phyloP scores from a whole-genome alignment of 2,329 filamentous ascomycete species.

The Aspergillus hortae region DNA sequence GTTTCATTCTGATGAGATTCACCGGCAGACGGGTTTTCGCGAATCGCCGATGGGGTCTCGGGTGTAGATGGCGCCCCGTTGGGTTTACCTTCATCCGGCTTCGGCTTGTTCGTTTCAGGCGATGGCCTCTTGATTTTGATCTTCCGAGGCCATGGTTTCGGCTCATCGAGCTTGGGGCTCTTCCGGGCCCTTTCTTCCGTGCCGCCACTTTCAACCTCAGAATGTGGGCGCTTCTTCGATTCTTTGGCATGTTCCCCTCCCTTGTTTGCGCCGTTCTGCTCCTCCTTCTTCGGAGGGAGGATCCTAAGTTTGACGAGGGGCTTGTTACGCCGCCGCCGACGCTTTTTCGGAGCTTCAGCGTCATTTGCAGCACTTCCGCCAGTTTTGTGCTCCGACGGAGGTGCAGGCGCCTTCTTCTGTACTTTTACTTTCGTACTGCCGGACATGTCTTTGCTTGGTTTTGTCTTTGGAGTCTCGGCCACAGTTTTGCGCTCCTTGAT shows the following conservation, averaged over 20 bases:
- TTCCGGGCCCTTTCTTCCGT: background rate
- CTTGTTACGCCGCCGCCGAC: background rate
- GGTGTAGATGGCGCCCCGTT: background rate
- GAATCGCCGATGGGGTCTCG: background rate
- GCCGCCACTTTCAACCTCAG: conserved; percentile 9
- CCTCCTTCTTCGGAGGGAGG: background rate
- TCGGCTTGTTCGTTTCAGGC: background rate
- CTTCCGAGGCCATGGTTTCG: background rate
- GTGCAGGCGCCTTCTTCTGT: too few species aligned
- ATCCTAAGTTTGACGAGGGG: background rate
- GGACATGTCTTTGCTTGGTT: too few species aligned
- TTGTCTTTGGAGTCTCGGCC: too few species aligned
- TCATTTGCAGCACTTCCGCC: background rate
- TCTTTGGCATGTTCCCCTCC: background rate
- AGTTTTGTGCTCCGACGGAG: background rate
- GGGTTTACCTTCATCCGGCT: background rate
- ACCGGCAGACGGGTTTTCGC: background rate
- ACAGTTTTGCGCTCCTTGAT: too few species aligned
- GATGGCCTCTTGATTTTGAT: background rate
- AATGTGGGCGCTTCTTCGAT: conserved; percentile 15
- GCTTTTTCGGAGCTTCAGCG: conserved; percentile 1
- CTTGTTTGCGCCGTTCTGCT: background rate
- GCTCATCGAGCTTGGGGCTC: background rate
- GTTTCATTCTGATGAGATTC: conserved; percentile 6
- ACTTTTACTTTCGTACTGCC: too few species aligned